Evolutionary conservation across 441 rosid genomes (phyloP).

Genomic region (Gossypium laxum): DNA sequence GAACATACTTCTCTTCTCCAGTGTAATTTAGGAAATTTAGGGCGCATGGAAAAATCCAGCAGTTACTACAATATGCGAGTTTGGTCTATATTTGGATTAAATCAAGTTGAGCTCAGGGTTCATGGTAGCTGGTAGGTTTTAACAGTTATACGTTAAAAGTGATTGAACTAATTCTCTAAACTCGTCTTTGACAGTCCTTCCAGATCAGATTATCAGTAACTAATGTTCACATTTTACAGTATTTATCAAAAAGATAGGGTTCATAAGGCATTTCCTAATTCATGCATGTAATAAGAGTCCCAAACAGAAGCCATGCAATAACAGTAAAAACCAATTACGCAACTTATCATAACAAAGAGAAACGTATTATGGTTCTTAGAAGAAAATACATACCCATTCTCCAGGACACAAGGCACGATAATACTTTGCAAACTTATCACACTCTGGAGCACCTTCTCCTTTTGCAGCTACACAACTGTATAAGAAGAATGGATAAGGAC

Average conservation of each 20-base stretch:
- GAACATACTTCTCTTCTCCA: background rate
- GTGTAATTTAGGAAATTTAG: background rate
- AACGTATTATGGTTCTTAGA: background rate
- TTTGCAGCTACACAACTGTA: slow-evolving; percentile 77
- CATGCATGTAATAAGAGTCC: background rate
- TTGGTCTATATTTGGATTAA: background rate
- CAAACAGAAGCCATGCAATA: background rate
- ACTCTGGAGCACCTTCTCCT: slow-evolving; percentile 84
- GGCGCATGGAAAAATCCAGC: background rate
- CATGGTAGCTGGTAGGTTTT: background rate
- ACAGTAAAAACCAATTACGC: background rate
- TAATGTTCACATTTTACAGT: background rate
- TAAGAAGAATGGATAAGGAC: slow-evolving; percentile 13
- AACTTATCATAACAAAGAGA: background rate
- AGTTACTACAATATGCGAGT: background rate
- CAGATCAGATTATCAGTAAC: background rate
- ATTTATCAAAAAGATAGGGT: background rate
- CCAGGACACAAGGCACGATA: slow-evolving; percentile 90
- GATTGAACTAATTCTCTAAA: background rate
- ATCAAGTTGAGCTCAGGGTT: background rate
- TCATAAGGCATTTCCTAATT: background rate
- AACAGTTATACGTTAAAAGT: background rate
- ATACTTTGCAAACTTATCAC: slow-evolving; percentile 80
- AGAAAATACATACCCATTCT: slow-evolving; percentile 69
- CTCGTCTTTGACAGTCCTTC: background rate